Evolutionary conservation across 2,329 filamentous ascomycete genomes (phyloP).

Genomic region (Exophiala sp.): DNA sequence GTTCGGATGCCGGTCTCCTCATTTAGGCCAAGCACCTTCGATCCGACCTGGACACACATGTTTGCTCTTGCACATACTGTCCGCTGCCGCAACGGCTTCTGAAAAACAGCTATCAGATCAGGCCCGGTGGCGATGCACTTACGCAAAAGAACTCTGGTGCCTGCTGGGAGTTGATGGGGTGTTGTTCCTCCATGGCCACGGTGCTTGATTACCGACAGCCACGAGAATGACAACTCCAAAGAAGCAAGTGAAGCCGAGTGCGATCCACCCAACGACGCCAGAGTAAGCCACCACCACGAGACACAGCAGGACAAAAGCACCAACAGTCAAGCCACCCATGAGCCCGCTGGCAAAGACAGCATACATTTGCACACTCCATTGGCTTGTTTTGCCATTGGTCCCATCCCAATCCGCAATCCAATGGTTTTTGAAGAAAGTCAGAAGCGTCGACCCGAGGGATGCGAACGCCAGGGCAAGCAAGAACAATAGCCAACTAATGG

Average conservation of each 20-base stretch:
- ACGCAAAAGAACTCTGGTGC: conserved; percentile 8
- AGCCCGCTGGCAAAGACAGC: conserved; percentile 23
- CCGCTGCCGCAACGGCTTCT: not conserved
- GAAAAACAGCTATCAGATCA: not conserved
- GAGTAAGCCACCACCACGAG: conserved; percentile 29
- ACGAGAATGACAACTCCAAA: conserved; percentile 26
- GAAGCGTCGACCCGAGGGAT: conserved; percentile 25
- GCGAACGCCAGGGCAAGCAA: conserved; percentile 28
- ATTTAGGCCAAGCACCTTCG: not conserved
- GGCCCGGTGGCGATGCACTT: not conserved
- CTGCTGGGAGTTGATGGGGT: conserved; percentile 8
- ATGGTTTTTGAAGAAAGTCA: conserved; percentile 29
- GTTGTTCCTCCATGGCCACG: conserved; percentile 25
- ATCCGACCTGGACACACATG: not conserved
- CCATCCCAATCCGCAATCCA: conserved; percentile 29
- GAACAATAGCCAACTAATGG: conserved; percentile 29
- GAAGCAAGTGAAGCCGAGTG: conserved; percentile 26
- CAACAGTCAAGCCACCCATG: conserved; percentile 25
- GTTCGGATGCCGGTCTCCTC: not conserved
- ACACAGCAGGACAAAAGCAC: conserved; percentile 27
- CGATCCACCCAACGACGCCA: conserved; percentile 27
- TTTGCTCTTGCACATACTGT: not conserved
- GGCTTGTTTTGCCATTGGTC: conserved; percentile 21
- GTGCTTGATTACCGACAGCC: conserved; percentile 22
- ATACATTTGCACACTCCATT: conserved; percentile 26